These are phyloP conservation scores for Polychaeton citri DNA, from an alignment of 2,329 filamentous ascomycete species.

Conservation along the genomic window DNA sequence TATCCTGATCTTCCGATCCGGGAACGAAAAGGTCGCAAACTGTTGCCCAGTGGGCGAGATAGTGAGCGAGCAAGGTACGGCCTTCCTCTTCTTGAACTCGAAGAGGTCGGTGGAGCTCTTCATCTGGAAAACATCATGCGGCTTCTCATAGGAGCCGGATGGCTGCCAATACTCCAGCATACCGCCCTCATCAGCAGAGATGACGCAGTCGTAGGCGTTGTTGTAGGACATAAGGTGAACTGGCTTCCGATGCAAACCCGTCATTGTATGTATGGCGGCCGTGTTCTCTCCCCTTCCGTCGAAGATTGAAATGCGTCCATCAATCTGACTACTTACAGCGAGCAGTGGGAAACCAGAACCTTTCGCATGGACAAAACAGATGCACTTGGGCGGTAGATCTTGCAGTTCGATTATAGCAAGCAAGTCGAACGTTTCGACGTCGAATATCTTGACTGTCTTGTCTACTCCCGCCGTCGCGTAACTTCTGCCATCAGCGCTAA, in stretches of 20 bases:
- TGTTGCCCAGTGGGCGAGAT: slow-evolving; percentile 77
- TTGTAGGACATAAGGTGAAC: slow-evolving; percentile 86
- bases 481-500: slow-evolving; percentile 80
- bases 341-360: slow-evolving; percentile 80
- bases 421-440: slow-evolving; percentile 56
- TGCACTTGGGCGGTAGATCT: slow-evolving; percentile 57
- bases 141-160: slow-evolving; percentile 70
- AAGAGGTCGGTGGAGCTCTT: slow-evolving; percentile 93
- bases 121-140: slow-evolving; percentile 77
- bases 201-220: slow-evolving; percentile 72
- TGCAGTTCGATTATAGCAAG: slow-evolving; percentile 63
- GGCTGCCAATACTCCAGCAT: slow-evolving; percentile 98
- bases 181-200: slow-evolving; percentile 77
- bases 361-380: slow-evolving; percentile 85
- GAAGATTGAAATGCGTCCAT: slow-evolving; percentile 65
- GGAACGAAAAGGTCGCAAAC: slow-evolving; percentile 81
- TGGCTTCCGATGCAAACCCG: slow-evolving; percentile 65
- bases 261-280: slow-evolving; percentile 62
- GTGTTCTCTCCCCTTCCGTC: slow-evolving; percentile 77
- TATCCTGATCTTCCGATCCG: slow-evolving; percentile 81
- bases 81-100: slow-evolving; percentile 91
- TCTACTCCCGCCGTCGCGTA: slow-evolving; percentile 81
- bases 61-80: slow-evolving; percentile 65
- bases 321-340: slow-evolving; percentile 65
- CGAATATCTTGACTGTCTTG: slow-evolving; percentile 65